Percentiles rank a stretch among this genome's conserved stretches.
phyloP scores from a whole-genome alignment of 495 filamentous ascomycete genomes.

The Podospora appendiculata region DNA sequence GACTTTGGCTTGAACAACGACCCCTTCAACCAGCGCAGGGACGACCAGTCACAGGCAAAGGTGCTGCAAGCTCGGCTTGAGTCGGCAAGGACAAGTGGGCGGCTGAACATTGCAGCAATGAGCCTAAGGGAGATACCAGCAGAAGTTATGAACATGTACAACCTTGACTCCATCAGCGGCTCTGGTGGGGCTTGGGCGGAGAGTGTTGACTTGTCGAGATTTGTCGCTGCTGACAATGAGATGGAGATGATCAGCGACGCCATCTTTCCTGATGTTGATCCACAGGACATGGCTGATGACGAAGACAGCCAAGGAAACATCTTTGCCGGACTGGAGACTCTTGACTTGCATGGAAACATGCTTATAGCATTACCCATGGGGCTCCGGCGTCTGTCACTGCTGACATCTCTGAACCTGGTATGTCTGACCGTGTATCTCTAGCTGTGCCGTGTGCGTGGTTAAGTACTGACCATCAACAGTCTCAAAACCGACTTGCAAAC shows the following conservation, averaged over 20 bases:
- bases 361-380: constrained; percentile 66
- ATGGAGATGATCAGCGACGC: constrained; percentile 62
- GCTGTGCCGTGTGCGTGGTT: constrained; percentile 2
- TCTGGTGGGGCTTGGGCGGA: constrained; percentile 74
- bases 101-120: constrained; percentile 85
- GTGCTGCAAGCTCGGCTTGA: constrained; percentile 70
- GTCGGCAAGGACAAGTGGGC: constrained; percentile 68
- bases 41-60: constrained; percentile 50
- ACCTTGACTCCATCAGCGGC: constrained; percentile 48
- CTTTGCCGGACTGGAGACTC: constrained; percentile 73
- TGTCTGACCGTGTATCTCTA: constrained; percentile 10
- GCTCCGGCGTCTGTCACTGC: constrained; percentile 57
- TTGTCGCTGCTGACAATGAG: constrained; percentile 91
- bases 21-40: constrained; percentile 59
- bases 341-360: constrained; percentile 83
- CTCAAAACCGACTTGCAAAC: constrained; percentile 71
- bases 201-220: constrained; percentile 80
- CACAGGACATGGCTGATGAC: constrained; percentile 47
- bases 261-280: constrained; percentile 68
- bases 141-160: constrained; percentile 89
- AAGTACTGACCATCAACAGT: constrained; percentile 32
- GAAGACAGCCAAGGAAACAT: constrained; percentile 60
- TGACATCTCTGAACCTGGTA: constrained; percentile 78
- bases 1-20: constrained; percentile 48
- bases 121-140: constrained; percentile 70